Conservation (phyloP, 2,329 filamentous ascomycete species). For the Arthroderma sp. region DNA sequence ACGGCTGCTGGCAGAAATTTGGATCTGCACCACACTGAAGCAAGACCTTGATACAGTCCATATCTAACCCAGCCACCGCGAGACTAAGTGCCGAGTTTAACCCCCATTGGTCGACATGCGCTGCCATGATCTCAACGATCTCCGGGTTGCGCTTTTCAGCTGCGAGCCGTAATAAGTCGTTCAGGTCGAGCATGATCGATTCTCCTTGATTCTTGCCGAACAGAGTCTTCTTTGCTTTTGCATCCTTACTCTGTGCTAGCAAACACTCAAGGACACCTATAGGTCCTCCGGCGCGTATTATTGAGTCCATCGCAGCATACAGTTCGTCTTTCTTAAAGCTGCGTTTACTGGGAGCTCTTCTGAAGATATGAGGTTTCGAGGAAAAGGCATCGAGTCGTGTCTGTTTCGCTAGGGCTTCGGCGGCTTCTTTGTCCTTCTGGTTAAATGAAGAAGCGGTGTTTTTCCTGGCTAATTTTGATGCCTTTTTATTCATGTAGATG, state of each 20-base stretch:
- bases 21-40: conserved; percentile 11
- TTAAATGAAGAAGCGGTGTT: conserved; percentile 4
- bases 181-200: conserved; percentile 3
- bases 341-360: conserved; percentile 11
- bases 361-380: conserved; percentile 13
- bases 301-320: conserved; percentile 9
- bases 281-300: conserved; percentile 8
- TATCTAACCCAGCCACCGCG: conserved; percentile 5
- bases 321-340: conserved; percentile 10
- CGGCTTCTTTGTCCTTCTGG: conserved; percentile 7
- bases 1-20: conserved; percentile 8
- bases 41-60: conserved; percentile 8
- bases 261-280: conserved; percentile 10
- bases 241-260: conserved; percentile 9
- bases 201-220: conserved; percentile 7
- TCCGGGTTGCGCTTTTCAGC: conserved; percentile 4
- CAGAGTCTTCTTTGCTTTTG: conserved; percentile 8
- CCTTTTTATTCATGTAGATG: conserved; percentile 5
- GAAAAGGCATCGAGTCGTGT: conserved; percentile 11
- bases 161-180: conserved; percentile 7
- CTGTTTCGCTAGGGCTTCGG: conserved; percentile 8
- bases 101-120: conserved; percentile 6
- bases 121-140: conserved; percentile 9
- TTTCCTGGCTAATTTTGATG: conserved; percentile 1
- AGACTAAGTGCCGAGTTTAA: conserved; percentile 6